Percentiles rank a stretch among this genome's conserved stretches.
phyloP scores from a whole-genome alignment of 164 flowering plant species.

The Tetracentron sinense region DNA sequence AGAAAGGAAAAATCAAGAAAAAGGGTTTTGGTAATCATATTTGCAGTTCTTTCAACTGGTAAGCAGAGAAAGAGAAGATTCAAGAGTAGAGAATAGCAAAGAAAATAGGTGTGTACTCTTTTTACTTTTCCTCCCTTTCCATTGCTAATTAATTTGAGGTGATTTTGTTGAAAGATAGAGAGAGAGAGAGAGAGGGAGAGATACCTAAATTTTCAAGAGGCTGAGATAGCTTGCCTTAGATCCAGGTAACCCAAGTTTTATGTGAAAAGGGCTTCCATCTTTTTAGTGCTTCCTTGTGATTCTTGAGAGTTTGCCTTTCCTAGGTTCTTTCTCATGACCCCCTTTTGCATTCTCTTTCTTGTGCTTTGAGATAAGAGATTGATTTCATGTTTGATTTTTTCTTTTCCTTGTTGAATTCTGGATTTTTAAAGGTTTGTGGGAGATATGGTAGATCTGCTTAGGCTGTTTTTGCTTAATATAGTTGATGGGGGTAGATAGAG shows the following conservation, averaged over 20 bases:
- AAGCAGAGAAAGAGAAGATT: constrained; percentile 8
- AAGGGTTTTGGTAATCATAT: not conserved
- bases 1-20: not conserved
- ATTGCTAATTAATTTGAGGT: not conserved
- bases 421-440: constrained; percentile 13
- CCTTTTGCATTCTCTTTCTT: constrained; percentile 19
- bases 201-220: constrained; percentile 4
- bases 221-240: constrained; percentile 26
- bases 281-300: constrained; percentile 21
- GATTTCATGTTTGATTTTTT: constrained; percentile 11
- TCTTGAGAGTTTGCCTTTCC: constrained; percentile 19
- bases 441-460: not conserved
- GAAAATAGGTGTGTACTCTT: not conserved
- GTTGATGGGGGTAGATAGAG: constrained; percentile 3
- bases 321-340: constrained; percentile 25
- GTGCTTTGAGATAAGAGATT: constrained; percentile 20
- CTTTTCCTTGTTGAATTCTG: not conserved
- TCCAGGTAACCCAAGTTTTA: constrained; percentile 24
- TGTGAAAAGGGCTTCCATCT: constrained; percentile 19
- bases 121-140: not conserved
- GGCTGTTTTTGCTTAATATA: not conserved
- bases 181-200: not conserved
- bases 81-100: not conserved
- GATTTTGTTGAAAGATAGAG: not conserved
- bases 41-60: constrained; percentile 11